Conservation (phyloP, 2,329 filamentous ascomycete species). For the Cryphonectria parasitica region DNA sequence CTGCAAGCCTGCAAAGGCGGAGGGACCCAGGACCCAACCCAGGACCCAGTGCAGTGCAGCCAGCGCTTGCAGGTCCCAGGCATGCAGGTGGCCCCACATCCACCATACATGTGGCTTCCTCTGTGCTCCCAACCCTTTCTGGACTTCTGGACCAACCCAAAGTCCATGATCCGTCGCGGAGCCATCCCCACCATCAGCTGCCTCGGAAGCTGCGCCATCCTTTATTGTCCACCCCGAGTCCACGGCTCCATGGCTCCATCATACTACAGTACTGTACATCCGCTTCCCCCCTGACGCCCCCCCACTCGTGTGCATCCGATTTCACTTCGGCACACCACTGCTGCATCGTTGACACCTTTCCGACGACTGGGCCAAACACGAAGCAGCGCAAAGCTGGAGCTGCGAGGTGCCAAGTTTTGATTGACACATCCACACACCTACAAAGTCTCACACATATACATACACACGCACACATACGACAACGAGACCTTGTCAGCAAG, state of each 20-base stretch:
- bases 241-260: constrained; percentile 8
- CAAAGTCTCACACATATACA: background rate
- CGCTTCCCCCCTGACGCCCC: background rate
- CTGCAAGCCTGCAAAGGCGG: background rate
- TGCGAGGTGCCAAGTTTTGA: background rate
- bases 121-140: constrained; percentile 19
- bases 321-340: constrained; percentile 9
- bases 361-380: background rate
- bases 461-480: background rate
- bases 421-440: background rate
- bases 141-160: constrained; percentile 2
- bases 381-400: background rate
- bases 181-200: constrained; percentile 19
- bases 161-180: constrained; percentile 1
- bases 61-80: constrained; percentile 11
- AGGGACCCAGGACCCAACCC: constrained; percentile 10
- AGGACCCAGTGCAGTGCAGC: constrained; percentile 13
- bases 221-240: constrained; percentile 23
- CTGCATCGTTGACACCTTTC: constrained; percentile 5
- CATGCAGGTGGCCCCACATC: constrained; percentile 23
- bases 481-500: background rate
- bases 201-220: constrained; percentile 25
- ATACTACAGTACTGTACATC: background rate
- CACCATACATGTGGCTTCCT: constrained; percentile 23
- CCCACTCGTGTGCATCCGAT: constrained; percentile 23